Base-by-base conservation (phyloP, 1,284 basidiomycete species). In the Ustilago hordei region DNA sequence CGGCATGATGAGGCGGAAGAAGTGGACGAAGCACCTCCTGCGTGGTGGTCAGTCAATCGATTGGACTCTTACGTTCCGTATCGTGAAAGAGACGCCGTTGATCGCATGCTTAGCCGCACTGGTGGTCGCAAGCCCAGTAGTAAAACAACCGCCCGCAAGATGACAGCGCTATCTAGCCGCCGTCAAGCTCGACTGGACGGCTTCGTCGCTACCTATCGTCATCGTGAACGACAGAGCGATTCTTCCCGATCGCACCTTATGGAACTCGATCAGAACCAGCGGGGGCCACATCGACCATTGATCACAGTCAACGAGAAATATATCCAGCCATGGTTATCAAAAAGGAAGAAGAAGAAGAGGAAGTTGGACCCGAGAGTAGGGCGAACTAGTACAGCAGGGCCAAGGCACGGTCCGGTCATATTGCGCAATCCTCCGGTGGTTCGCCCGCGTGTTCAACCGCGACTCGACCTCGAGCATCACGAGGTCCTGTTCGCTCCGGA, bases 51-150 rank as follows among this genome's bases (percentile, higher is more conserved):
- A 0, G 66, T 59, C 12, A 58, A 64, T 34, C 69, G 64, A 2
- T 52, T 73, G 28, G 55, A 60, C 32, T 61, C 65, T 11, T 47
- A 64, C 13, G 60, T 64, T 3, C 61, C 74, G 0, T 69, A 64
- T 39, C 64, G 74, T 19, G 74, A 76, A 38, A 35, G 64, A 28
- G 74, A 84, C 53, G 80, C 71, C 6, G 76, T 84, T 31, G 83
- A 84, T 54, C 78, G 81, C 12, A 83, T 84, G 80, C 76, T 84
- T 7, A 61, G 75, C 28, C 72, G 81, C 19, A 75, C 78, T 3
- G 62, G 52, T 28, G 76, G 69, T 12, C 53, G 64, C 17, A 69
- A 70, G 23, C 48, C 47, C 15, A 64, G 64, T 34, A 55, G 31
- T 17, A 67, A 62, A 11, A 2, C 48, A 2, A 35, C 39, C 9